Evolutionary conservation across 345 rosid genomes (phyloP).

Genomic region (Viola odorata): DNA sequence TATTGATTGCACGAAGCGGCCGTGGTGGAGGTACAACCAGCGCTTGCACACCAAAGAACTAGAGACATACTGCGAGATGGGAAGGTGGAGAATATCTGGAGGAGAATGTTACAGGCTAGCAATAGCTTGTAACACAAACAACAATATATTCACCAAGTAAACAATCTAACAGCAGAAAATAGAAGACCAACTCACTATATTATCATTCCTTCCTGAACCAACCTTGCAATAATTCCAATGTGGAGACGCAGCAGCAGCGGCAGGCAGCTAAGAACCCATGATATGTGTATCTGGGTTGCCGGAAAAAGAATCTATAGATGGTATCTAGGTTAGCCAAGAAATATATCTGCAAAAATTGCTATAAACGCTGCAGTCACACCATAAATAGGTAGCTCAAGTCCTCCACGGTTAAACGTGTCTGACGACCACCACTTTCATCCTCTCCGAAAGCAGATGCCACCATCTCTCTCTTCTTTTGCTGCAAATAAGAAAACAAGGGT

Average conservation of each 20-base stretch:
- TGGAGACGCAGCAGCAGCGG: conserved; percentile 7
- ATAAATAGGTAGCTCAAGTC: conserved; percentile 81
- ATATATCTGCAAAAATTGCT: neutral
- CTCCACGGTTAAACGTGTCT: conserved; percentile 77
- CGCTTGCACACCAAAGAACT: conserved; percentile 78
- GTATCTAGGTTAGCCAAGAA: conserved; percentile 22
- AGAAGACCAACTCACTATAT: too few relatives aligned
- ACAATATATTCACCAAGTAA: too few relatives aligned
- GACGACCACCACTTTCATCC: conserved; percentile 66
- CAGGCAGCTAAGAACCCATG: neutral
- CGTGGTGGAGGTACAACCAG: conserved; percentile 75
- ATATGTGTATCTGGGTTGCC: conserved; percentile 9
- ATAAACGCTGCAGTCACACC: conserved; percentile 37
- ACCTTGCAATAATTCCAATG: conserved; percentile 4
- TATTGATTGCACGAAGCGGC: conserved; percentile 59
- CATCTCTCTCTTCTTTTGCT: conserved; percentile 95
- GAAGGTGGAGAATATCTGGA: conserved; percentile 54
- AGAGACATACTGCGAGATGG: conserved; percentile 42
- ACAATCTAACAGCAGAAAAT: too few relatives aligned
- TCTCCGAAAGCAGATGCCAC: conserved; percentile 95
- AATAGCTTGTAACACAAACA: too few relatives aligned
- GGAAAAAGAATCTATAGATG: conserved; percentile 19
- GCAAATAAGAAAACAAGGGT: conserved; percentile 13
- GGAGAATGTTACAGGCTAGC: too few relatives aligned
- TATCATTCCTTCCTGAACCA: neutral